Base-by-base conservation (phyloP, 2,329 filamentous ascomycete genomes). In the Hypoxylon sp. region DNA sequence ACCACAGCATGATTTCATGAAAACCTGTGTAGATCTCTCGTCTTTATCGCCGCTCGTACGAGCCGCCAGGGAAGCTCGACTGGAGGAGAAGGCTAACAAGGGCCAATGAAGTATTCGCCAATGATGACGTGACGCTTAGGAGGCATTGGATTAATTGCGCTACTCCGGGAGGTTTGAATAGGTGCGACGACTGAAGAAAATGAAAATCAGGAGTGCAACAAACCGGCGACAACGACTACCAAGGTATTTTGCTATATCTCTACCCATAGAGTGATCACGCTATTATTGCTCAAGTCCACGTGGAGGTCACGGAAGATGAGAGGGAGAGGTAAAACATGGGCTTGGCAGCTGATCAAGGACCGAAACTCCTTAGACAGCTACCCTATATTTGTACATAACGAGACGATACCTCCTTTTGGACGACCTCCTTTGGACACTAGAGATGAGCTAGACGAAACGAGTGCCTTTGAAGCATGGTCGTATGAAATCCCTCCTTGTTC, bases 31-130 rank as follows among this genome's bases (percentile, higher is more conserved):
- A 61, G 91, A 93, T 65, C 80, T 94, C 14, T 85, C 85, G 60
- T 93, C 94, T 65, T 85, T 98, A 60, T 91, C 95, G 25, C 94
- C 95, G 9, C 86, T 98, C 65, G 95, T 98, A 57, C 89, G 91
- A 76, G 92, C 94, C 45, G 95, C 95, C 51, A 88, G 94, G 72
- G 89, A 93, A 78, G 94, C 94, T 70, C 88, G 94, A 79, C 92
- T 92, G 25, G 91, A 95, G 76, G 95, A 98, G 81, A 93, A 93
- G 81, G 89, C 90, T 66, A 87, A 89, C 71, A 93, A 93, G 79
- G 89, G 81, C 21, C 79, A 83, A 75, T 82, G 36, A 75, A 65
- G 30, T 9, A 28, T 21, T 28, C 13, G n/a, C 28, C 13, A 28
- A 28, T 53, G 23, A 60, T 17, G 30, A 38, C 57, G 30, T 19